Evolutionary conservation across 2,329 filamentous ascomycete genomes (phyloP).

Genomic region (Xylaria sp.): DNA sequence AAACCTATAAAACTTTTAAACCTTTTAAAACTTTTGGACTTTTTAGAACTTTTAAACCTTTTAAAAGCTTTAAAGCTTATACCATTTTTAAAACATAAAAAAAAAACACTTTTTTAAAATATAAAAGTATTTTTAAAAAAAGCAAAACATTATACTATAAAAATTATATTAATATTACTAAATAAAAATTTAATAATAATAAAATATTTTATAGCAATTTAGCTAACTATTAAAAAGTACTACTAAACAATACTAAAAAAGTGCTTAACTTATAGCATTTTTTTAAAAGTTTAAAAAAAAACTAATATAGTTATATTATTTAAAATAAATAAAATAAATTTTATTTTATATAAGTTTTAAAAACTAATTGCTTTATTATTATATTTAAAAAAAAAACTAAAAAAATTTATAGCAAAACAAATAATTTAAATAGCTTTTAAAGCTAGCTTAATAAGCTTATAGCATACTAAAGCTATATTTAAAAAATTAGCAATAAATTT

Average conservation of each 20-base stretch:
- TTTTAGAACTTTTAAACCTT: too few species aligned
- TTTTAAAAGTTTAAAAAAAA: slow-evolving; percentile 9
- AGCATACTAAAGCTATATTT: not conserved
- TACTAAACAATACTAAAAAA: slow-evolving; percentile 5
- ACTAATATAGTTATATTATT: not conserved
- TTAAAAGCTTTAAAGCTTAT: too few species aligned
- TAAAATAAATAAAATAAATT: slow-evolving; percentile 2
- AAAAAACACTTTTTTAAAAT: slow-evolving; percentile 4
- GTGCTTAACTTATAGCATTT: not conserved
- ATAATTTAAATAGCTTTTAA: slow-evolving; percentile 8
- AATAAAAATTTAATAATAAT: slow-evolving; percentile 1
- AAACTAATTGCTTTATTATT: slow-evolving; percentile 9
- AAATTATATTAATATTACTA: slow-evolving; percentile 4
- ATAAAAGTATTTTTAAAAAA: slow-evolving; percentile 11
- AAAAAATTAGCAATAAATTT: slow-evolving; percentile 12
- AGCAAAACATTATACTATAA: not conserved
- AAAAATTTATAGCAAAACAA: slow-evolving; percentile 3
- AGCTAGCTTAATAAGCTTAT: slow-evolving; percentile 4
- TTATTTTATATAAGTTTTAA: slow-evolving; percentile 14
- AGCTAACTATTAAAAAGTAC: not conserved
- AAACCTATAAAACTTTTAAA: not conserved
- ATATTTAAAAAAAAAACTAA: slow-evolving; percentile 1
- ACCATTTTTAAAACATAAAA: too few species aligned
- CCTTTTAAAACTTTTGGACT: too few species aligned
- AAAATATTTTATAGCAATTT: slow-evolving; percentile 3